Evolutionary conservation across 768 basidiomycete genomes (phyloP), one percentile per base, ranked within the genome.

Genomic region (Terana coerulea): DNA sequence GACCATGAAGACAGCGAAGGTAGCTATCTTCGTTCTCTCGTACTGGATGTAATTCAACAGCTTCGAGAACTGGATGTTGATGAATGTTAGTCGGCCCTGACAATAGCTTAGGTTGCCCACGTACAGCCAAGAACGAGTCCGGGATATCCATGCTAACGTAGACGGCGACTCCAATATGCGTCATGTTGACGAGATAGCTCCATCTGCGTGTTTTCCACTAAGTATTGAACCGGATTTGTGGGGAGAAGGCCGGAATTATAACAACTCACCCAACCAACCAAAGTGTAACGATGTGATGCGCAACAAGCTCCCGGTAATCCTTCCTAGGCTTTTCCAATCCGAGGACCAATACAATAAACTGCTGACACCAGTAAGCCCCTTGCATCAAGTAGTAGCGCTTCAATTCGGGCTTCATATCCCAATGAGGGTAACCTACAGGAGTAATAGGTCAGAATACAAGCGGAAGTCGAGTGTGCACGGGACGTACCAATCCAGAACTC

Each of bases 131-230:
- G 68, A 88, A 90, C 29, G 82, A 70, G 64, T 99, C 97, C 0
- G 95, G 92, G 17, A 95, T 76, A 71, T 99, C 97, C 97, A 98
- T 98, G 65, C 93, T 97, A 71, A 95, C 77, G 61, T 86, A 98
- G 25, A 99, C 80, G 5, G 93, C 87, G 57, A 90, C 88, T 9
- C 97, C 97, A 36, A 98, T 94, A 46, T 80, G 68, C 0, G 94
- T 98, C 47, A 92, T 36, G 68, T 91, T 94, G 57, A 84, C 54
- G 28, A 84, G 58, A 61, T 92, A 91, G 59, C 90, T 92, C 90
- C 91, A 91, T 31, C 91, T 92, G 62, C 24, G 21, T 12, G 49
- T 57, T 33, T 26, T 9, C 14, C 8, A 48, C 44, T 24, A 9
- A 21, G 17, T n/a, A n/a, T n/a, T n/a, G n/a, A n/a, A n/a, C n/a